Percentiles rank a stretch among this genome's conserved stretches.
phyloP scores from a whole-genome alignment of 2,329 filamentous ascomycete species.

The Fusarium stilboides region DNA sequence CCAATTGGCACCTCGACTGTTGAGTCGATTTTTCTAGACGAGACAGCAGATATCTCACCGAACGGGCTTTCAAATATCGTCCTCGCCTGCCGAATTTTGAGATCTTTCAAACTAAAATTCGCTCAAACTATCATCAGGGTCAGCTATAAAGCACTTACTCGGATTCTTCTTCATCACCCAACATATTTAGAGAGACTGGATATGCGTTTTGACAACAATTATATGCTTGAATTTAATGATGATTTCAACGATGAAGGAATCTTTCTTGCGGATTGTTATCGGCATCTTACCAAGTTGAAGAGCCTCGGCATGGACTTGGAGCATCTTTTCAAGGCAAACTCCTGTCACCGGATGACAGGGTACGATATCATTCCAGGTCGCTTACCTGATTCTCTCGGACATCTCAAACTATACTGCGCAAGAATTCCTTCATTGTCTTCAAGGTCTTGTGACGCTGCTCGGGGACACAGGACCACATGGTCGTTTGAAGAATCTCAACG shows the following conservation, averaged over 20 bases:
- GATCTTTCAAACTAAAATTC: neutral
- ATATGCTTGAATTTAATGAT: neutral
- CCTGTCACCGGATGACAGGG: neutral
- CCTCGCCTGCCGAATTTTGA: neutral
- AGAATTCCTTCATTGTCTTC: fast-evolving
- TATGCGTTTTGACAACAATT: neutral
- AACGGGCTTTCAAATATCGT: neutral
- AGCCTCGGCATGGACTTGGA: neutral
- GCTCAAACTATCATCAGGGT: neutral
- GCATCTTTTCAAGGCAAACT: neutral
- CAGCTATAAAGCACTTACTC: no score
- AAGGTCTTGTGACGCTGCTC: neutral
- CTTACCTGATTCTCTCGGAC: neutral
- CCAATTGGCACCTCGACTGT: neutral
- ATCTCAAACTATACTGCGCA: neutral
- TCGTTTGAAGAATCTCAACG: neutral
- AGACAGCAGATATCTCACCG: neutral
- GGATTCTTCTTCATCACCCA: neutral
- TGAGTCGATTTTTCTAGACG: neutral
- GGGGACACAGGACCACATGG: neutral
- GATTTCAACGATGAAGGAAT: neutral
- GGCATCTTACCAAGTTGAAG: neutral
- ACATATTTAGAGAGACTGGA: neutral
- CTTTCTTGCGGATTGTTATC: neutral
- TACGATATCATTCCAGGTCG: neutral